Conservation (phyloP, 2,329 filamentous ascomycete genomes). For the Aspergillus puulaauensis region DNA sequence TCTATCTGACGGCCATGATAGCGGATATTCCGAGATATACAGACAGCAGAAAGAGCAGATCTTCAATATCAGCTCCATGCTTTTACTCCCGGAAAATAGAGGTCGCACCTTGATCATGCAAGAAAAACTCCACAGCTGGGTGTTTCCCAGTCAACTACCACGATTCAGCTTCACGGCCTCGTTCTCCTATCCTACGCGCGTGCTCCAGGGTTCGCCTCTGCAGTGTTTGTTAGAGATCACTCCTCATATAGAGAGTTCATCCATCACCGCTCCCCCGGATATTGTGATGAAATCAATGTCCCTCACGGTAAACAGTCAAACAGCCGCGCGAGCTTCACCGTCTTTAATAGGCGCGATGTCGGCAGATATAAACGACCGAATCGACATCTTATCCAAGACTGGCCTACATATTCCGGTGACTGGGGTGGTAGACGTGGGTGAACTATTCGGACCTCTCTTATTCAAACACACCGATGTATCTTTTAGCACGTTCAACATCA, state of each 20-base stretch:
- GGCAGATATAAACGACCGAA: slow-evolving; percentile 9
- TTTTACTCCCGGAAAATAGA: slow-evolving; percentile 13
- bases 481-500: neutral
- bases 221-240: neutral
- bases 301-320: slow-evolving; percentile 4
- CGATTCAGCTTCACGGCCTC: slow-evolving; percentile 14
- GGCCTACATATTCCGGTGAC: slow-evolving; percentile 2
- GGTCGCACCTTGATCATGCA: slow-evolving; percentile 6
- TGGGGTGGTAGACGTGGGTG: neutral
- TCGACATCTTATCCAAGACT: slow-evolving; percentile 7
- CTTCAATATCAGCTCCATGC: slow-evolving; percentile 11
- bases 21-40: neutral
- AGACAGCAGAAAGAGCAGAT: slow-evolving; percentile 5
- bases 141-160: slow-evolving; percentile 14
- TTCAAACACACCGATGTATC: neutral
- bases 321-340: slow-evolving; percentile 11
- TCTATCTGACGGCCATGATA: neutral
- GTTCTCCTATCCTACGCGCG: slow-evolving; percentile 9
- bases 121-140: slow-evolving; percentile 15
- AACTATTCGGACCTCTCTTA: neutral
- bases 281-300: neutral
- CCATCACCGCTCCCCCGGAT: neutral
- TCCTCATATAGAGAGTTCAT: neutral
- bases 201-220: slow-evolving; percentile 7
- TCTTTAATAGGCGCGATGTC: slow-evolving; percentile 14